These are phyloP conservation scores for Eimeria necatrix DNA, from an alignment of 169 alveolate species.

Conservation along the genomic window DNA sequence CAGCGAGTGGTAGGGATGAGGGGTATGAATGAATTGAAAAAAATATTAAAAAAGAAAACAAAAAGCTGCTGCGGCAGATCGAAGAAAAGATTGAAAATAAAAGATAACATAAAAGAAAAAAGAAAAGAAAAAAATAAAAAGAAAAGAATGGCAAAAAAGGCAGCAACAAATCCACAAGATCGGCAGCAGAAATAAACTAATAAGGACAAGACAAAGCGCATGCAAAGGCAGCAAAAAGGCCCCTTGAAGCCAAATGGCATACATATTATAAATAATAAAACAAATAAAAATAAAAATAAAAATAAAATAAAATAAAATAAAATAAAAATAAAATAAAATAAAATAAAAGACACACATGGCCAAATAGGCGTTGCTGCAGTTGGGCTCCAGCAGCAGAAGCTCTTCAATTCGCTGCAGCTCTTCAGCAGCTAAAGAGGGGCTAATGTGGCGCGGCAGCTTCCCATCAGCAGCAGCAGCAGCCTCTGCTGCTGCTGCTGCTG, in stretches of 20 bases:
- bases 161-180: too few relatives aligned
- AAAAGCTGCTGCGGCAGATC: neutral
- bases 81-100: neutral
- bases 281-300: too few relatives aligned
- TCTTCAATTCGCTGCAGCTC: constrained; percentile 5
- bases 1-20: neutral
- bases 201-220: neutral
- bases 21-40: neutral
- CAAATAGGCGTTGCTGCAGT: neutral
- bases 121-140: too few relatives aligned
- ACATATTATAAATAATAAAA: too few relatives aligned
- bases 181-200: too few relatives aligned
- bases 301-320: too few relatives aligned
- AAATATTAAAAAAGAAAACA: neutral
- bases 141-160: too few relatives aligned
- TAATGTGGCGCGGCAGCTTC: neutral
- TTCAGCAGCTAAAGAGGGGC: neutral
- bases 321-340: neutral
- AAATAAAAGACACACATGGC: neutral
- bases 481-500: constrained; percentile 9
- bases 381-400: neutral
- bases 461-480: constrained; percentile 7
- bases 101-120: too few relatives aligned
- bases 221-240: too few relatives aligned
- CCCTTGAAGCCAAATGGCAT: neutral